Evolutionary conservation across 352 stramenopile species (phyloP).

Genomic region (Peronospora belbahrii): DNA sequence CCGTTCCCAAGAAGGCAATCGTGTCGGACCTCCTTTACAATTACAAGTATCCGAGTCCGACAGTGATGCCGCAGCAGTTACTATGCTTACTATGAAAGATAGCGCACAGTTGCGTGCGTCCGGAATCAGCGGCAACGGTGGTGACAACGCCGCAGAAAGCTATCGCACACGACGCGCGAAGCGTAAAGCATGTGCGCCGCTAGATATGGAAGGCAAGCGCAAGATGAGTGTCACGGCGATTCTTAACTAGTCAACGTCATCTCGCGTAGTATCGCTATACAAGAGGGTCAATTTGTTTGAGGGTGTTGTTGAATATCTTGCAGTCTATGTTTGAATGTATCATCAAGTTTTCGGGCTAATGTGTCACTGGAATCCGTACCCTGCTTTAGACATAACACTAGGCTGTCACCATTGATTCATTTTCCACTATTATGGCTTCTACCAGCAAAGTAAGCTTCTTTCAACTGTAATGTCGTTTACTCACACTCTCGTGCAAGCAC

Average conservation of each 20-base stretch:
- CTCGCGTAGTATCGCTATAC: constrained; percentile 1
- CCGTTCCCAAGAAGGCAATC: constrained; percentile 21
- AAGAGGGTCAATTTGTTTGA: constrained; percentile 5
- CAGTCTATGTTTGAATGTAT: constrained; percentile 15
- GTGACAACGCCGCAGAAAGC: constrained; percentile 26
- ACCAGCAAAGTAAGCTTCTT: constrained; percentile 14
- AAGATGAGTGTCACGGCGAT: constrained; percentile 87
- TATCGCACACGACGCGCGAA: constrained; percentile 33
- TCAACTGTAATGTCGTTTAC: constrained; percentile 3
- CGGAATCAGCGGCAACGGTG: constrained; percentile 39
- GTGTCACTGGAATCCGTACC: not conserved
- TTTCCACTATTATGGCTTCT: constrained; percentile 16
- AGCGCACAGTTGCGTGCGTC: constrained; percentile 19
- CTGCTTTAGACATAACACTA: not conserved
- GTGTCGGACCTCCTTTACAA: constrained; percentile 14
- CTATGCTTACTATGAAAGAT: constrained; percentile 79
- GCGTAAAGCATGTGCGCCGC: constrained; percentile 61
- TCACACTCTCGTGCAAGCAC: constrained; percentile 12
- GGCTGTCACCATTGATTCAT: constrained; percentile 1
- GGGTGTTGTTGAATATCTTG: constrained; percentile 5
- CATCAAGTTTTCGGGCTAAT: constrained; percentile 5
- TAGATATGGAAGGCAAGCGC: constrained; percentile 57
- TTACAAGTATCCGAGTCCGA: constrained; percentile 51
- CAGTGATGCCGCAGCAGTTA: constrained; percentile 63
- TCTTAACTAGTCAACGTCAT: constrained; percentile 51